Evolutionary conservation across 495 filamentous ascomycete species (phyloP), one percentile per base, ranked within the genome.

Genomic region (Clohesyomyces aquaticus): DNA sequence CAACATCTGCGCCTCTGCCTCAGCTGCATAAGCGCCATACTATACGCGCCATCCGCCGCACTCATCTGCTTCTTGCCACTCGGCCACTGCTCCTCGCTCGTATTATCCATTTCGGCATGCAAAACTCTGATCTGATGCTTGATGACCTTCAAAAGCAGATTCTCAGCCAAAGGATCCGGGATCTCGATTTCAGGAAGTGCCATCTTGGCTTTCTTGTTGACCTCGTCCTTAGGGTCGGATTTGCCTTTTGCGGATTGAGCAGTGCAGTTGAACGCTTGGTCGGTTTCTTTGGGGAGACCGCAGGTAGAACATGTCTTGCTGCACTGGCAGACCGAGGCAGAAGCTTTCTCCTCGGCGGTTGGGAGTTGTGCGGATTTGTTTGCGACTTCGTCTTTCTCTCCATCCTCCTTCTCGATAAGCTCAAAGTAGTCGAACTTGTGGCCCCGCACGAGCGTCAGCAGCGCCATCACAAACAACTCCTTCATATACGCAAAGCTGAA

Each of bases 51-150:
- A 14, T 21, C 51, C 29, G 32, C 48, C 4, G 18, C 52, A 19
- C 42, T n/a, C 9, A 56, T 2, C 14, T 32, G 25, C 59, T 51
- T 57, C 58, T 58, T 67, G 12, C 64, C 56, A 32, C 22, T 42
- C 12, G 56, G 46, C 66, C 66, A 69, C 28, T 61, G 49, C 8
- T 65, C 62, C 43, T 59, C 61, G 29, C 54, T 55, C 42, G 69
- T 65, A 55, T 72, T 71, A 27, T 73, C 71, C 71, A 75, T 75
- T 50, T 75, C 73, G 19, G 59, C 57, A 9, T 66, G 38, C 56
- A 75, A 48, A 12, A 63, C 53, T 11, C 54, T 35, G 32, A 69
- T 61, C 45, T 75, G 73, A 38, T 68, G 55, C 38, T 61, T 61
- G 11, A 75, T 43, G 2, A 72, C 55, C 28, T 55, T 65, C 18